Evolutionary conservation across 495 filamentous ascomycete genomes (phyloP), one percentile per base, ranked within the genome.

Genomic region (Xylaria castorea): DNA sequence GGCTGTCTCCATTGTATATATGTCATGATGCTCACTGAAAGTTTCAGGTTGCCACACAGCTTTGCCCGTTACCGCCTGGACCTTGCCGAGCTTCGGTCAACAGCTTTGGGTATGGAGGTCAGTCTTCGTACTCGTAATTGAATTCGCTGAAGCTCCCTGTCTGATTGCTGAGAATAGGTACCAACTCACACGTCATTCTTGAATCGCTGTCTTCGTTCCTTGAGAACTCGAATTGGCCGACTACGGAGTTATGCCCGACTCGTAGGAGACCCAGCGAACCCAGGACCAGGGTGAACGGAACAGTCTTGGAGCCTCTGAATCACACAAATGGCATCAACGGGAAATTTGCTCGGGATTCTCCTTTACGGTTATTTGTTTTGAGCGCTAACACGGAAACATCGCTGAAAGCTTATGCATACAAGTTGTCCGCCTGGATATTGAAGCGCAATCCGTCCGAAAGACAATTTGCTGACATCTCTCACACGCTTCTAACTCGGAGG

Each of bases 41-140:
- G 5, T 51, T 60, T n/a, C 50, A 66, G 12, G 75, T 82, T 5
- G 66, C 77, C 18, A 78, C 74, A 1, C 36, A 51, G 6, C 80
- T 80, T 73, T 53, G 30, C 34, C 75, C 79, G 27, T 81, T 76
- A 76, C 78, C 77, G 2, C 65, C 55, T 44, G 60, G 74, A 72
- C 57, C 79, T 73, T 55, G 68, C 73, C 75, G 78, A 14, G 79
- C 66, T 3, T 81, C 80, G 50, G 76, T 81, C 70, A 82, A 82
- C 75, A 81, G 79, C 73, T 83, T 83, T 71, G 81, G 81, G 34
- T 83, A 81, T 60, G 76, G 76, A 14, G 80, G 89, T 11, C n/a
- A 58, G 66, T 53, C 16, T 16, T 50, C 20, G 22, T 5, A 18
- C 16, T 22, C n/a, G 40, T 18, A 46, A 22, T 27, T 12, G 3